These are phyloP conservation scores for Aspergillus eucalypticola DNA, from an alignment of 2,329 filamentous ascomycete genomes.

Conservation along the genomic window DNA sequence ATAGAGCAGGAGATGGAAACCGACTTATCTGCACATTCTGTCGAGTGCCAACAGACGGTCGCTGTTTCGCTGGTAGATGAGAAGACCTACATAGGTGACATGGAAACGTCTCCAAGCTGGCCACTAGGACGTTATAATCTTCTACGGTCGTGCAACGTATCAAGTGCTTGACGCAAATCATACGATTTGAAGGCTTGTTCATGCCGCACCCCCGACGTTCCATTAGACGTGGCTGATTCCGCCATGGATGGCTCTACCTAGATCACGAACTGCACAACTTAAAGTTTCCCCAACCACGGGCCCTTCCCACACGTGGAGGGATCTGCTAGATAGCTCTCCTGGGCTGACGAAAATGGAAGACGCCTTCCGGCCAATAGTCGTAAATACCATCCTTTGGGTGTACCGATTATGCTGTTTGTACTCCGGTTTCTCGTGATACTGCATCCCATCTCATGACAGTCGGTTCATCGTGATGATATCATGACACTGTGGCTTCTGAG, in stretches of 20 bases:
- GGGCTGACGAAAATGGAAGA: too few relatives aligned
- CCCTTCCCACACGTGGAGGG: too few relatives aligned
- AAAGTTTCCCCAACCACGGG: background rate
- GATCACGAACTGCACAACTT: background rate
- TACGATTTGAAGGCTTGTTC: background rate
- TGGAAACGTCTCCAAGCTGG: background rate
- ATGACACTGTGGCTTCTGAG: background rate
- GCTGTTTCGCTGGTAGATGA: background rate
- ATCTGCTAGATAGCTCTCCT: too few relatives aligned
- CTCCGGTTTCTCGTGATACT: background rate
- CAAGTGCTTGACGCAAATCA: background rate
- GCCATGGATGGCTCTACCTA: background rate
- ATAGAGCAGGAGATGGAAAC: background rate
- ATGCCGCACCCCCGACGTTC: background rate
- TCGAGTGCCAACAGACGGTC: too few relatives aligned
- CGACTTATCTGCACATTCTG: background rate
- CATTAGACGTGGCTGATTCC: background rate
- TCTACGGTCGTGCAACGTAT: background rate
- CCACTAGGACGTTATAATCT: background rate
- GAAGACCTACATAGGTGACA: background rate
- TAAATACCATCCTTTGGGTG: background rate
- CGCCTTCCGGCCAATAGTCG: background rate
- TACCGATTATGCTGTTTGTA: background rate
- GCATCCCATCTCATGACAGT: background rate
- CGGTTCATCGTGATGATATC: background rate